Base-by-base conservation (phyloP, 208 protist species). In the Leptomonas pyrrhocoris region DNA sequence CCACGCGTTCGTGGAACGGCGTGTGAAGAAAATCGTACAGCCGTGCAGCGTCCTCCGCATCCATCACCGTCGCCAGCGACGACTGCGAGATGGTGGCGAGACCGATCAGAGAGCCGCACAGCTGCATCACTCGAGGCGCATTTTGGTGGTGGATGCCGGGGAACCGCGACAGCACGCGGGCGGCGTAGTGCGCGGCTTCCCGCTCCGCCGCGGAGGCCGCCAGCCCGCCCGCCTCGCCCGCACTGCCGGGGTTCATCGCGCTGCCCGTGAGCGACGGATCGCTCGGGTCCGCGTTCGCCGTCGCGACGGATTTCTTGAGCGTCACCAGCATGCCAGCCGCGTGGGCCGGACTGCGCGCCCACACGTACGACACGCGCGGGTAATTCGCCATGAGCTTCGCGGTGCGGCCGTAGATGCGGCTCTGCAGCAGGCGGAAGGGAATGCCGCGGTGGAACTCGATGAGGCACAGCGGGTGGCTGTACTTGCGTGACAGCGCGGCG, bases 91-190 rank as follows among this genome's bases (percentile, higher is more conserved):
- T 79, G 11, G 82, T 86, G 40, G 87, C 91, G 15, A 96, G 75
- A 2, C 87, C 89, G 4, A 81, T 87, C 21, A 96, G 81, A 8
- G 87, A 92, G 31, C 91, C 89, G 60, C 83, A 87, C 25, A 83
- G 61, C 54, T 69, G 74, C 91, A 96, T 94, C n/a, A 96, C 67
- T 18, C 46, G 58, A 15, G 68, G 67, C 13, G 76, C 72, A 34
- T 96, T 96, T 30, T 66, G 50, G 0, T 73, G 68, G 8, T 79
- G 86, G n/a, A 96, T 77, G 13, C 91, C 91, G 8, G 91, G 91
- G 54, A 96, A 89, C 27, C 82, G 68, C 7, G 85, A 85, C 15
- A 96, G 76, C 16, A 96, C 85, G 13, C 86, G 86, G 1, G 78
- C 77, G 15, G 91, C 91, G 66, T 90, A 84, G 73, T 90, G 82